These are phyloP conservation scores for Cylindrodendrum hubeiense DNA, from an alignment of 2,329 filamentous ascomycete species.

Conservation along the genomic window DNA sequence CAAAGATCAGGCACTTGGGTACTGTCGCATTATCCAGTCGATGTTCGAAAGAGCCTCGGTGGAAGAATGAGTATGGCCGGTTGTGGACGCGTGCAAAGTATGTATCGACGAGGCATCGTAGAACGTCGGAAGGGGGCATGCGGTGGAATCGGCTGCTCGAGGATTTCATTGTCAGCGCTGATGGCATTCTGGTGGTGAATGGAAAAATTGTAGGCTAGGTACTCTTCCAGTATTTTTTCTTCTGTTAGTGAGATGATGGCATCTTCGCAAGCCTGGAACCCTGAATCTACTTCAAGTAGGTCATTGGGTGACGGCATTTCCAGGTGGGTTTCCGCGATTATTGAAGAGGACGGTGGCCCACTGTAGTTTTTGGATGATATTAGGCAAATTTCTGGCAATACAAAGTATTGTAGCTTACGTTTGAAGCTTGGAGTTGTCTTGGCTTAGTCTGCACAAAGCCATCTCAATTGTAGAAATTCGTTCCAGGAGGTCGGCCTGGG, in stretches of 20 bases:
- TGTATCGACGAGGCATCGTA: slow-evolving; percentile 43
- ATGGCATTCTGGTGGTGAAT: background rate
- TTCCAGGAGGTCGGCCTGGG: slow-evolving; percentile 11
- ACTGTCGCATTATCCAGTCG: slow-evolving; percentile 1
- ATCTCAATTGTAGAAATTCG: slow-evolving; percentile 17
- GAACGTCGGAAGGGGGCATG: slow-evolving; percentile 12
- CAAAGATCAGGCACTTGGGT: slow-evolving; percentile 20
- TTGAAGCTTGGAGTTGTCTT: slow-evolving; percentile 10
- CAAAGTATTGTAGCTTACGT: background rate
- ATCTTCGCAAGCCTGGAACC: background rate
- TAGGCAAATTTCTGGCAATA: background rate
- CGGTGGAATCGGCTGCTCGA: slow-evolving; percentile 9
- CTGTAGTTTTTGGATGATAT: background rate
- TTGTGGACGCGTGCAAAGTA: slow-evolving; percentile 48
- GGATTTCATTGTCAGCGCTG: background rate
- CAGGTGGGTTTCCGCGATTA: background rate
- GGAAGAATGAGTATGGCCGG: slow-evolving; percentile 38
- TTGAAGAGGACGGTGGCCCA: background rate
- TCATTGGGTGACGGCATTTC: background rate
- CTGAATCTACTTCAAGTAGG: background rate
- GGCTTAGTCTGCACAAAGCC: slow-evolving; percentile 15
- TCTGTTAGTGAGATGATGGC: background rate
- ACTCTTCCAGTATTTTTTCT: background rate
- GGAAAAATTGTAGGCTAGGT: background rate
- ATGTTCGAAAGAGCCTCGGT: slow-evolving; percentile 16